Evolutionary conservation across 495 filamentous ascomycete genomes (phyloP).

Genomic region (Aspergillus mulundensis): DNA sequence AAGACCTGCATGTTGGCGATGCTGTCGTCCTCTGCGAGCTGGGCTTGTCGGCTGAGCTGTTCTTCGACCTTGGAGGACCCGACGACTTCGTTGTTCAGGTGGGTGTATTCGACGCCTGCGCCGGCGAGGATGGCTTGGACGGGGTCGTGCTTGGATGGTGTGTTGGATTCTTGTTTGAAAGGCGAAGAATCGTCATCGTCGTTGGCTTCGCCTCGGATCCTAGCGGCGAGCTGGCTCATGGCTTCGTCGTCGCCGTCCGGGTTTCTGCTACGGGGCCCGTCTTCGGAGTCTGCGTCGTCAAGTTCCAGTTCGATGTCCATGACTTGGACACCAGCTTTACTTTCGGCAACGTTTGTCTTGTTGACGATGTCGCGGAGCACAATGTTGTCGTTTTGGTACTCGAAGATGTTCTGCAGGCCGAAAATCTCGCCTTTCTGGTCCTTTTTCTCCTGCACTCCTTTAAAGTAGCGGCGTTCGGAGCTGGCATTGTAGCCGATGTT

Average conservation of each 20-base stretch:
- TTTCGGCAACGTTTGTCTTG: slow-evolving; percentile 95
- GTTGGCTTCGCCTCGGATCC: slow-evolving; percentile 48
- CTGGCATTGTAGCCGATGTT: slow-evolving; percentile 96
- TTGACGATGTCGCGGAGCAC: slow-evolving; percentile 91
- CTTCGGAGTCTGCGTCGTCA: slow-evolving; percentile 42
- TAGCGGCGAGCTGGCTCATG: slow-evolving; percentile 71
- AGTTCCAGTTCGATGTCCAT: slow-evolving; percentile 66
- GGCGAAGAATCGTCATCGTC: slow-evolving; percentile 28
- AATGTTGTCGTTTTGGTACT: slow-evolving; percentile 72
- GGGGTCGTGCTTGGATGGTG: slow-evolving; percentile 58
- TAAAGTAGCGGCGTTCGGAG: slow-evolving; percentile 90
- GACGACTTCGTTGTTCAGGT: slow-evolving; percentile 94
- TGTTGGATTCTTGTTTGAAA: not conserved
- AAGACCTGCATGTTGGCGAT: slow-evolving; percentile 49
- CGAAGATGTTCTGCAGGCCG: slow-evolving; percentile 82
- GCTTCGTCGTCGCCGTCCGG: slow-evolving; percentile 55
- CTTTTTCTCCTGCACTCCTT: slow-evolving; percentile 81
- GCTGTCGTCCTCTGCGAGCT: slow-evolving; percentile 53
- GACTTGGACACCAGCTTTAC: slow-evolving; percentile 77
- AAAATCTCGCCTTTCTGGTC: slow-evolving; percentile 91
- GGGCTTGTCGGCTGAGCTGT: slow-evolving; percentile 68
- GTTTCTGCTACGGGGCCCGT: slow-evolving; percentile 7
- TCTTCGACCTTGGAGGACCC: slow-evolving; percentile 84
- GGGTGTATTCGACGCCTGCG: slow-evolving; percentile 91
- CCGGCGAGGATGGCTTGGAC: slow-evolving; percentile 84